These are phyloP conservation scores for Plenodomus biglobosus DNA, from an alignment of 2,329 filamentous ascomycete genomes.

Conservation along the genomic window DNA sequence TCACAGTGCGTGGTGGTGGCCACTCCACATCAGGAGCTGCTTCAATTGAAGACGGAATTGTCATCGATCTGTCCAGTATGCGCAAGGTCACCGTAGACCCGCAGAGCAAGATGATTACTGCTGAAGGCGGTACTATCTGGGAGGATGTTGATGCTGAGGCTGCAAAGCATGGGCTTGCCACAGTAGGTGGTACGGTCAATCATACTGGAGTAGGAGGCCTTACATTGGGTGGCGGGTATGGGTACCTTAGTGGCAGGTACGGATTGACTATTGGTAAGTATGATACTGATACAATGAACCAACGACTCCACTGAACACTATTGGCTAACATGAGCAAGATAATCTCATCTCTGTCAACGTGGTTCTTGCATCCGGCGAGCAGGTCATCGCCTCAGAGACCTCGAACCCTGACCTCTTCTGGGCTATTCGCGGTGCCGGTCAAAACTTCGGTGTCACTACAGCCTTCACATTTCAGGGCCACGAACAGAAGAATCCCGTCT, in stretches of 20 bases:
- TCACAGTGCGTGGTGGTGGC: slow-evolving; percentile 59
- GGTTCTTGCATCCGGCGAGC: slow-evolving; percentile 41
- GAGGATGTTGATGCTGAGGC: slow-evolving; percentile 57
- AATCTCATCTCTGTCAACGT: slow-evolving; percentile 43
- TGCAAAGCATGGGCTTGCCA: slow-evolving; percentile 56
- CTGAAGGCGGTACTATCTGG: slow-evolving; percentile 58
- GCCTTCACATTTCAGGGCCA: slow-evolving; percentile 48
- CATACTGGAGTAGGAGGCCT: slow-evolving; percentile 65
- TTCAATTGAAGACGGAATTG: slow-evolving; percentile 55
- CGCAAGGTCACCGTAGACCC: slow-evolving; percentile 53
- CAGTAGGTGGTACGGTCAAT: slow-evolving; percentile 63
- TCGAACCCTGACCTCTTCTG: slow-evolving; percentile 41
- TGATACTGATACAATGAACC: background rate
- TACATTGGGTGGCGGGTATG: slow-evolving; percentile 58
- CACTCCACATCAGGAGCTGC: slow-evolving; percentile 58
- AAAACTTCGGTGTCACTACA: slow-evolving; percentile 41
- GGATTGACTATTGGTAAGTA: slow-evolving; percentile 57
- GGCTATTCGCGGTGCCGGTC: slow-evolving; percentile 44
- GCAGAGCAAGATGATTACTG: slow-evolving; percentile 49
- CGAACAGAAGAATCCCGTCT: slow-evolving; percentile 35
- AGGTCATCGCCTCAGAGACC: slow-evolving; percentile 34
- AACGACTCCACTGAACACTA: background rate
- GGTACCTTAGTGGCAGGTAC: slow-evolving; percentile 56
- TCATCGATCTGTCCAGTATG: slow-evolving; percentile 59
- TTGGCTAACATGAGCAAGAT: slow-evolving; percentile 17